Base-by-base conservation (phyloP, 2,329 filamentous ascomycete species). In the Sarocladium kiliense region DNA sequence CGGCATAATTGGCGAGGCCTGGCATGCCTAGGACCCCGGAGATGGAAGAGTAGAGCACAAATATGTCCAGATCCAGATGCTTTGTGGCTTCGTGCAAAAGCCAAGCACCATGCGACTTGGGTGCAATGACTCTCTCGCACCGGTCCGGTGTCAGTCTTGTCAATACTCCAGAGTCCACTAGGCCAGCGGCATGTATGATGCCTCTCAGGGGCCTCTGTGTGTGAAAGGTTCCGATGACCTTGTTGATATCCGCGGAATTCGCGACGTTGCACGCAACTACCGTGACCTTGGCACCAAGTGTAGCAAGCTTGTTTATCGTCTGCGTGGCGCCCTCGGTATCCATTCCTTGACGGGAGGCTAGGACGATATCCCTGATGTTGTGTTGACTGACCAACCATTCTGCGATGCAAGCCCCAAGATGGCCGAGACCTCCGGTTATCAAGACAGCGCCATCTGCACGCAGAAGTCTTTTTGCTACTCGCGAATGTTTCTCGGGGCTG, bases 1-100 rank as follows among this genome's bases (percentile, higher is more conserved):
- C 70, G 9, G 65, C 61, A 58, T 77, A 77, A 57, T 71, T 72
- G 56, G 65, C 64, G 54, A 74, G 71, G 1, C 62, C 64, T 2
- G 63, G 58, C 36, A 65, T 62, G 10, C 69, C 72, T 9, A 71
- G 56, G 10, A 69, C 58, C n/a, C 65, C 66, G 0, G 64, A 64
- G 3, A 70, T 60, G 9, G 73, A 75, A 4, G 64, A 67, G 55
- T 64, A 61, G 27, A 68, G 57, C 26, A 66, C 54, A 55, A 75
- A 74, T 62, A 76, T 67, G 49, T 70, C 66, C 1, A 70, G 62
- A 18, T 58, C 56, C 18, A 58, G 44, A 10, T 58, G 44, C 10
- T 27, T 36, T 3, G 58, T 61, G 6, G 58, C 54, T 0, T 64
- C 45, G 55, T 72, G 68, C 6, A 72, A 58, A 55, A 70, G 68